A percentile compares a stretch with the other conserved stretches of the same genome.
Conservation (phyloP, 768 basidiomycete species). For the Favolaschia claudopus region DNA sequence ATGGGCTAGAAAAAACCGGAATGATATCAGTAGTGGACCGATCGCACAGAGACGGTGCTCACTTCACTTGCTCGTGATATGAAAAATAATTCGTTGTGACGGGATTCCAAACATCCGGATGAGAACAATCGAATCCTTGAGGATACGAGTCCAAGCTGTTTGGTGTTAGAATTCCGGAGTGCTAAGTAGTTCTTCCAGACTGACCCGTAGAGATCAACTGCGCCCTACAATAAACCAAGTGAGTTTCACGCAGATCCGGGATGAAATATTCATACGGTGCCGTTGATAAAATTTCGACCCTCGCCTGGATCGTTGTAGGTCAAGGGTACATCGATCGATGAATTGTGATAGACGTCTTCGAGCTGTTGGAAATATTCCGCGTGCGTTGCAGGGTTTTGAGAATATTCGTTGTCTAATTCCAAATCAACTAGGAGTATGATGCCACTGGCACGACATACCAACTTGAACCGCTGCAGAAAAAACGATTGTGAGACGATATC, state of each 20-base stretch:
- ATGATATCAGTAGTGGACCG: background rate
- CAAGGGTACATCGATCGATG: conserved; percentile 70
- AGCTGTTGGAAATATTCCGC: conserved; percentile 72
- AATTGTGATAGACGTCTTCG: conserved; percentile 59
- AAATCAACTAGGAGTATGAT: too few relatives aligned
- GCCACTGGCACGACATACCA: conserved; percentile 47
- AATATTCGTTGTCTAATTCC: conserved; percentile 79
- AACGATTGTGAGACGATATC: background rate
- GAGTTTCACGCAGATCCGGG: background rate
- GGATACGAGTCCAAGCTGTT: conserved; percentile 73
- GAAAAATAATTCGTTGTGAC: conserved; percentile 69
- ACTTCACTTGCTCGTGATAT: conserved; percentile 62
- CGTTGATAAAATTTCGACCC: conserved; percentile 70
- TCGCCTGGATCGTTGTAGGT: conserved; percentile 77
- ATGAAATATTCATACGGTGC: conserved; percentile 55
- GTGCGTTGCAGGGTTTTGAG: conserved; percentile 52
- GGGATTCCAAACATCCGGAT: conserved; percentile 69
- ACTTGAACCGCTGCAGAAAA: conserved; percentile 62
- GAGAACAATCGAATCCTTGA: conserved; percentile 83
- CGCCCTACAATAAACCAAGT: conserved; percentile 50
- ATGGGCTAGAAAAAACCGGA: conserved; percentile 43
- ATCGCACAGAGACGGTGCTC: background rate
- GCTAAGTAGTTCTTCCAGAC: too few relatives aligned
- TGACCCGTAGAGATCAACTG: conserved; percentile 81
- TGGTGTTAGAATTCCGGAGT: conserved; percentile 4